phyloP scores from a whole-genome alignment of 192 early-diverging fungal species.

The Backusella macrospora region DNA sequence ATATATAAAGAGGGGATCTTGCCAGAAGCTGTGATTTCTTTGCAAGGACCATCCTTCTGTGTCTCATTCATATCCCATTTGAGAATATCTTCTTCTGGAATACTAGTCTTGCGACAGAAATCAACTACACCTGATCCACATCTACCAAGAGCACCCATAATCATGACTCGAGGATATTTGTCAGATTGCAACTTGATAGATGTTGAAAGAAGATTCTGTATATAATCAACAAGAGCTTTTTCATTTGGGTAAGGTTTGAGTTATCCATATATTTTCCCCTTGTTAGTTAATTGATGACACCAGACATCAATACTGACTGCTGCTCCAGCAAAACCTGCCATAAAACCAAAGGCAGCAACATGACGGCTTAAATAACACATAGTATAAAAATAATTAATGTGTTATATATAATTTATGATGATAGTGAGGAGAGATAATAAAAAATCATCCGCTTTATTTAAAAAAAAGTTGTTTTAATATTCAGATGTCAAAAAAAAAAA shows the following conservation, averaged over 20 bases:
- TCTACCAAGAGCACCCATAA: conserved; percentile 95
- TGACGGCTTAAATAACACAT: conserved; percentile 61
- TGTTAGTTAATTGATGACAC: conserved; percentile 72
- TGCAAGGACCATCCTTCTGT: conserved; percentile 86
- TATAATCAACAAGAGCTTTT: conserved; percentile 69
- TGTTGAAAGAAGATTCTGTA: conserved; percentile 58
- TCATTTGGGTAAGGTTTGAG: conserved; percentile 88
- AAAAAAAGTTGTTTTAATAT: not conserved
- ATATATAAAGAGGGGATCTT: not conserved
- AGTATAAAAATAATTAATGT: not conserved
- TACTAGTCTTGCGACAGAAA: conserved; percentile 77
- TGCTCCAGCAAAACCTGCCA: conserved; percentile 93
- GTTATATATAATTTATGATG: not conserved
- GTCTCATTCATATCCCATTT: conserved; percentile 97
- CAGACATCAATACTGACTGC: conserved; percentile 92
- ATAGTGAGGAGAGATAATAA: not conserved
- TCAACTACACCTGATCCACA: conserved; percentile 89
- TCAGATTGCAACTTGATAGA: conserved; percentile 66
- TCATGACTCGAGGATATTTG: conserved; percentile 80
- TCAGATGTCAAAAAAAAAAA: conserved; percentile 9
- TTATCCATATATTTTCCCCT: conserved; percentile 62
- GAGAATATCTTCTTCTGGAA: conserved; percentile 84
- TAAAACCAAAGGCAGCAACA: conserved; percentile 96
- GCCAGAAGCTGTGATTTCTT: conserved; percentile 73
- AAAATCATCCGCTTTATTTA: conserved; percentile 6